phyloP scores from a whole-genome alignment of 208 protist genomes.

The Leishmania aethiopica region DNA sequence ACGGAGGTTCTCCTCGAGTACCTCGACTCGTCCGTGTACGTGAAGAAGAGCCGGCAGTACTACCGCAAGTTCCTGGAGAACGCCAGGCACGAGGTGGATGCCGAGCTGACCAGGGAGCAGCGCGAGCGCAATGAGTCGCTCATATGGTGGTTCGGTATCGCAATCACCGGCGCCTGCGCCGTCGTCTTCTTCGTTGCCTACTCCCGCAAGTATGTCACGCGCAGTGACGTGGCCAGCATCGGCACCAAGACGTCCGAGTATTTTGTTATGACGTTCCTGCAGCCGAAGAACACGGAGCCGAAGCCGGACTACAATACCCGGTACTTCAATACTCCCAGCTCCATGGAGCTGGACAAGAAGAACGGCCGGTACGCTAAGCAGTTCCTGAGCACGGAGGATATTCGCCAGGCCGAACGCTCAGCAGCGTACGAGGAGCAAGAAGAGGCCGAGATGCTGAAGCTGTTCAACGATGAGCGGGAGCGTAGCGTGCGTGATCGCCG shows the following conservation, averaged over 20 bases:
- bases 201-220: constrained; percentile 51
- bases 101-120: constrained; percentile 44
- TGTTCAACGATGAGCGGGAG: constrained; percentile 86
- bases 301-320: constrained; percentile 81
- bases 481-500: constrained; percentile 15
- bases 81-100: constrained; percentile 59
- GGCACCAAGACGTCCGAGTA: constrained; percentile 62
- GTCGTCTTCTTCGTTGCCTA: constrained; percentile 66
- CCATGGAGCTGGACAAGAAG: constrained; percentile 71
- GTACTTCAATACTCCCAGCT: constrained; percentile 77
- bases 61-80: constrained; percentile 80
- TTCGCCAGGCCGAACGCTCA: constrained; percentile 37
- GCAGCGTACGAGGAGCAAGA: constrained; percentile 55
- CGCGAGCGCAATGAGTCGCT: constrained; percentile 38
- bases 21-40: constrained; percentile 66
- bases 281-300: constrained; percentile 80
- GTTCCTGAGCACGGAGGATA: constrained; percentile 31
- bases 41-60: constrained; percentile 85
- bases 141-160: constrained; percentile 56
- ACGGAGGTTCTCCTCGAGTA: constrained; percentile 88
- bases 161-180: constrained; percentile 46
- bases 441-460: constrained; percentile 64
- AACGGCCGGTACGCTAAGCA: constrained; percentile 43
- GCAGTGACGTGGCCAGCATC: constrained; percentile 63
- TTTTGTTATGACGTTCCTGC: constrained; percentile 73